phyloP scores from a whole-genome alignment of 352 stramenopile species.

The Hyaloperonospora brassicae region DNA sequence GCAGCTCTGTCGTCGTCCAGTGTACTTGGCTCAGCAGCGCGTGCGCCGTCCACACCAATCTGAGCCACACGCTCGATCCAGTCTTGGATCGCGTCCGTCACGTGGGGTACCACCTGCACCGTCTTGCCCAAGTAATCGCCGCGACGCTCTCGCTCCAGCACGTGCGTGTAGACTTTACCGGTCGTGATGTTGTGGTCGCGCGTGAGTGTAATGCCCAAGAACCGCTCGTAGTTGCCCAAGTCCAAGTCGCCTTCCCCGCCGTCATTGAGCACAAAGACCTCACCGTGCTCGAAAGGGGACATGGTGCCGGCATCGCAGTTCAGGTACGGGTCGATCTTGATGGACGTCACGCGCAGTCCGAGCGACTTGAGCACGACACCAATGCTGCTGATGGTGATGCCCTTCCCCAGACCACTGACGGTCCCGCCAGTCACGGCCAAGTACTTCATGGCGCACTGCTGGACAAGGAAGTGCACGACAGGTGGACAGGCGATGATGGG shows the following conservation, averaged over 20 bases:
- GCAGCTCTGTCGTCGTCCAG: conserved; percentile 44
- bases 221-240: conserved; percentile 99
- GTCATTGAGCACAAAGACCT: conserved; percentile 97
- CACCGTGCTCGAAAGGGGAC: conserved; percentile 94
- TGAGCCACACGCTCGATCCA: conserved; percentile 98
- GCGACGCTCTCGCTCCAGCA: conserved; percentile 93
- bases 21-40: conserved; percentile 23
- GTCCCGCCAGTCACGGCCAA: conserved; percentile 97
- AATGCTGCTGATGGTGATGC: conserved; percentile 98
- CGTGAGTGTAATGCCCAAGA: conserved; percentile 92
- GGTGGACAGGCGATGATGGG: no score
- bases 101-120: conserved; percentile 96
- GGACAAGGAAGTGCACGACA: conserved; percentile 1
- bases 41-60: conserved; percentile 86
- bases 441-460: conserved; percentile 89
- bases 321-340: conserved; percentile 99
- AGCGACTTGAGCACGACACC: conserved; percentile 95
- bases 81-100: conserved; percentile 91
- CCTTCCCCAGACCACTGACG: conserved; percentile 97
- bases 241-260: conserved; percentile 96
- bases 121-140: conserved; percentile 99
- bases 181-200: conserved; percentile 99
- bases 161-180: conserved; percentile 96
- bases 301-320: conserved; percentile 98
- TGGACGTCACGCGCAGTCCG: conserved; percentile 91